phyloP scores from a whole-genome alignment of 2,329 filamentous ascomycete genomes.

The Diaporthe citri region DNA sequence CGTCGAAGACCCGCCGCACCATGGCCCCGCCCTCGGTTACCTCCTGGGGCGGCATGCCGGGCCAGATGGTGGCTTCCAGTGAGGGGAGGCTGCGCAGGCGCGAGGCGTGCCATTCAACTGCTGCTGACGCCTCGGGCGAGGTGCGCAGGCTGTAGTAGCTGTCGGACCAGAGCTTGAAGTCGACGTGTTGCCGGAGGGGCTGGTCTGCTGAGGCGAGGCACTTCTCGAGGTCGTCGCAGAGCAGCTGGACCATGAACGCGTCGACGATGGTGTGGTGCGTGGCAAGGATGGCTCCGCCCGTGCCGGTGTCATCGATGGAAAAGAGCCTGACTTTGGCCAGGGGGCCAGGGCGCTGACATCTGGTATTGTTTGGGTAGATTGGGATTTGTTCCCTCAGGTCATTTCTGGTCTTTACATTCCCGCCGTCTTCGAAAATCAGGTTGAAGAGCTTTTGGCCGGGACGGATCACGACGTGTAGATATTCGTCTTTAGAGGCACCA shows the following conservation, averaged over 20 bases:
- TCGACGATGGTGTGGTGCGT: slow-evolving; percentile 4
- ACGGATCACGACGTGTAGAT: background rate
- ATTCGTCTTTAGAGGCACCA: too few relatives aligned
- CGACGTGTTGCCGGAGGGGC: background rate
- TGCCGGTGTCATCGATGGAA: background rate
- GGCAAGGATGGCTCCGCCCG: background rate
- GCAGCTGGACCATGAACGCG: background rate
- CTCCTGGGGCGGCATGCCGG: background rate
- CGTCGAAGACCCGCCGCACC: background rate
- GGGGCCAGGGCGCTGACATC: background rate
- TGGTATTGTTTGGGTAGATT: background rate
- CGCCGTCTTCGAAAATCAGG: background rate
- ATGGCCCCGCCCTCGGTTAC: background rate
- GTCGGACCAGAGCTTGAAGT: slow-evolving; percentile 5
- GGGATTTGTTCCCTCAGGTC: background rate
- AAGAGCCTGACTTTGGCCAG: background rate
- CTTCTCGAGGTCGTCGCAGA: slow-evolving; percentile 12
- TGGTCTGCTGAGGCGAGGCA: background rate
- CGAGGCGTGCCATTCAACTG: background rate
- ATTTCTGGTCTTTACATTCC: background rate
- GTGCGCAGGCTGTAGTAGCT: slow-evolving; percentile 15
- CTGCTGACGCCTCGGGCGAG: background rate
- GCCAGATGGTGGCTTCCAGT: background rate
- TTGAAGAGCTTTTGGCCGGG: background rate
- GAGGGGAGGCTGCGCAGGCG: background rate